Evolutionary conservation across 495 filamentous ascomycete genomes (phyloP), one percentile per base, ranked within the genome.

Genomic region (Cercophora sp.): DNA sequence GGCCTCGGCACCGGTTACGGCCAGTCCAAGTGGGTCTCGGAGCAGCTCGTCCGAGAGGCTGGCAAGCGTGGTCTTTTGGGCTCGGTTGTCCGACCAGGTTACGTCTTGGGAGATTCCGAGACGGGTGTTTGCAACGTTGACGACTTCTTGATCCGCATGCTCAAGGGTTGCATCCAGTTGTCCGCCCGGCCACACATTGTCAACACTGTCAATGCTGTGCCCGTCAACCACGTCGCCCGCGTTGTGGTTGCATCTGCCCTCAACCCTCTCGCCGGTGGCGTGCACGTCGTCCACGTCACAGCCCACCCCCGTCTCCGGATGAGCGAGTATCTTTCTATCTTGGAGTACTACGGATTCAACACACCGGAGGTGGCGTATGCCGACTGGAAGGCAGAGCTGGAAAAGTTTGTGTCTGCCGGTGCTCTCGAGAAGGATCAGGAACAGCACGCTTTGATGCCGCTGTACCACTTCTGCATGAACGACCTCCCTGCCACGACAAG

Each of bases 121-220:
- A 84, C 81, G 11, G 91, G 90, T 15, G 81, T 85, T 18, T 85
- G 82, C 55, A 91, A 85, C 68, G 89, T 86, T 8, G 92, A 97
- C 62, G 92, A 97, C 70, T 97, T 97, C 76, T 73, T 97, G 19
- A 80, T 96, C 47, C 86, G 93, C 41, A 80, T 96, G 78, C 64
- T 86, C 29, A 96, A 96, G 70, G 92, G 89, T 39, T 95, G 89
- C 55, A 79, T 94, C 41, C 93, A 98, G 65, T 72, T 96, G 0
- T 69, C 67, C 0, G 70, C 76, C 22, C 80, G 86, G 1, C 93
- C 93, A 0, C 75, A 80, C 52, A 91, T 98, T 56, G 63, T 74
- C 68, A 98, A 96, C 70, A 91, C 88, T 0, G 82, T 96, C 62
- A 98, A 98, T 70, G 82, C 83, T 64, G 89, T 96, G 3, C 93